phyloP scores from a whole-genome alignment of 768 basidiomycete species.

The Coprinopsis strossmayeri region DNA sequence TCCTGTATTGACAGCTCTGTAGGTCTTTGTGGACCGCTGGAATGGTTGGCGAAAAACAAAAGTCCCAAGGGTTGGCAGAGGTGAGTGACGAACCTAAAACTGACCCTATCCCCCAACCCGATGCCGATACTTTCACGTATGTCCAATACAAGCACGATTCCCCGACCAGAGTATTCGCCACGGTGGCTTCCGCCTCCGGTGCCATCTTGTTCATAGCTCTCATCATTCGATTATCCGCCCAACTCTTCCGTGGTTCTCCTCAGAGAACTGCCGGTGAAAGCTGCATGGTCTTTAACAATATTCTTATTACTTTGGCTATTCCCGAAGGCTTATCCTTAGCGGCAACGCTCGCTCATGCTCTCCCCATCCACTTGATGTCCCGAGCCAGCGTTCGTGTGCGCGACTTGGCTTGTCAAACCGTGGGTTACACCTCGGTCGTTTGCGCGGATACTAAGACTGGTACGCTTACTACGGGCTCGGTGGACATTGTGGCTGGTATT shows the following conservation, averaged over 20 bases:
- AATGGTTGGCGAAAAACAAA: slow-evolving; percentile 99
- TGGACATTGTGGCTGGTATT: slow-evolving; percentile 95
- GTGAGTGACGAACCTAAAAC: slow-evolving; percentile 92
- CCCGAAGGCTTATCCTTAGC: slow-evolving; percentile 80
- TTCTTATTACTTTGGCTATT: slow-evolving; percentile 74
- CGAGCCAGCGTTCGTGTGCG: slow-evolving; percentile 91
- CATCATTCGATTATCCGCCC: slow-evolving; percentile 93
- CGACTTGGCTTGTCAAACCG: slow-evolving; percentile 95
- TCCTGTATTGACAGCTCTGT: neutral
- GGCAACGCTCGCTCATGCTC: slow-evolving; percentile 92
- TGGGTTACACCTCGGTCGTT: slow-evolving; percentile 95
- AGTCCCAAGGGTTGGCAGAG: slow-evolving; percentile 87
- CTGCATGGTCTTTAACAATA: slow-evolving; percentile 86
- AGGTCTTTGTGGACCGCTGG: slow-evolving; percentile 86
- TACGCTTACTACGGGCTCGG: slow-evolving; percentile 90
- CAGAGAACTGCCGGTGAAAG: slow-evolving; percentile 67
- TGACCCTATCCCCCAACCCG: slow-evolving; percentile 81
- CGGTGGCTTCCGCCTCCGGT: slow-evolving; percentile 82
- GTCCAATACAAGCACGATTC: slow-evolving; percentile 88
- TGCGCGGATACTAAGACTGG: slow-evolving; percentile 98
- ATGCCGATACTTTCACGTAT: slow-evolving; percentile 85
- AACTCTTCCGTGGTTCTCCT: slow-evolving; percentile 61
- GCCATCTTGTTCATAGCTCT: slow-evolving; percentile 73
- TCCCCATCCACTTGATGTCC: slow-evolving; percentile 98
- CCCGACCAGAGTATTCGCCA: slow-evolving; percentile 94